These are phyloP conservation scores for Golovinomyces cichoracearum DNA, from an alignment of 2,329 filamentous ascomycete species.

Conservation along the genomic window DNA sequence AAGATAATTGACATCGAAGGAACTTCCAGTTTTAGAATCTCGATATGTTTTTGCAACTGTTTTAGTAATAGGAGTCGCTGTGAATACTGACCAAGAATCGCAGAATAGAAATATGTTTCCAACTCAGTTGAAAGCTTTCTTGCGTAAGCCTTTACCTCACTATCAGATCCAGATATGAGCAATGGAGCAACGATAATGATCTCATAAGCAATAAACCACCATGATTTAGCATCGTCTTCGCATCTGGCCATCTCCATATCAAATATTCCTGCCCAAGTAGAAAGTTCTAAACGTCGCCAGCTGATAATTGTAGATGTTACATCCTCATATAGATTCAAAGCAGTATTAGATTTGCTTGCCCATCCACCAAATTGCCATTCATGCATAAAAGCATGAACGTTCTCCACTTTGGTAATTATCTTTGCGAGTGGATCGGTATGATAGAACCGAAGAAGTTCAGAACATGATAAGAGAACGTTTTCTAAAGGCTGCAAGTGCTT, in stretches of 20 bases:
- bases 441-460: conserved; percentile 46
- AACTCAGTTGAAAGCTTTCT: conserved; percentile 48
- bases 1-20: conserved; percentile 30
- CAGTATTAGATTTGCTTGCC: conserved; percentile 55
- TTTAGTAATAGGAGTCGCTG: conserved; percentile 45
- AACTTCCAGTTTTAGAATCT: conserved; percentile 32
- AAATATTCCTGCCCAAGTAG: conserved; percentile 73
- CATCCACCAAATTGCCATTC: conserved; percentile 81
- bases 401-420: conserved; percentile 65
- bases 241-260: conserved; percentile 60
- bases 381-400: conserved; percentile 59
- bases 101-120: conserved; percentile 51
- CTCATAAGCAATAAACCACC: conserved; percentile 95
- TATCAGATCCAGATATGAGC: conserved; percentile 31
- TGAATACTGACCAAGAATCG: conserved; percentile 57
- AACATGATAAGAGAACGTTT: conserved; percentile 52
- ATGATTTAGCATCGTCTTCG: conserved; percentile 52
- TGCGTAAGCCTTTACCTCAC: conserved; percentile 36
- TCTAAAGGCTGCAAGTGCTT: conserved; percentile 48
- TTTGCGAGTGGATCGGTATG: conserved; percentile 68
- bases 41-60: conserved; percentile 38
- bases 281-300: conserved; percentile 77
- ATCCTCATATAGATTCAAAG: conserved; percentile 42
- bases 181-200: conserved; percentile 55
- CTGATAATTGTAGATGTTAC: conserved; percentile 58